phyloP scores from a whole-genome alignment of 2,329 filamentous ascomycete species.

The Aureobasidium sp. region DNA sequence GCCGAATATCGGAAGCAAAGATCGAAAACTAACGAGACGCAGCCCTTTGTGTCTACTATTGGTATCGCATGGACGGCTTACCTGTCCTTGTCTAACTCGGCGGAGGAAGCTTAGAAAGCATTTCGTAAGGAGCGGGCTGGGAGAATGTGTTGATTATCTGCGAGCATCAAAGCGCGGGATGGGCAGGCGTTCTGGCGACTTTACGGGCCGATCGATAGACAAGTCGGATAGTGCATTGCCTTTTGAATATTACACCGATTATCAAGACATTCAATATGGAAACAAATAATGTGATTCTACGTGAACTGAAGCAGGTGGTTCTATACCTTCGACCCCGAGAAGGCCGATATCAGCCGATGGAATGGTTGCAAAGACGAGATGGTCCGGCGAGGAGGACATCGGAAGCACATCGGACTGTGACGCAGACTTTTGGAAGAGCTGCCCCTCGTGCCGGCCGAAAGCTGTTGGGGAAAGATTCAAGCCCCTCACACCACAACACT shows the following conservation, averaged over 20 bases:
- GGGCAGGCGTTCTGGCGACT: slow-evolving; percentile 9
- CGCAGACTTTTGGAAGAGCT: slow-evolving; percentile 15
- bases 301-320: slow-evolving; percentile 12
- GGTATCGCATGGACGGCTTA: slow-evolving; percentile 99
- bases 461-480: slow-evolving; percentile 21
- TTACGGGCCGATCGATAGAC: slow-evolving; percentile 12
- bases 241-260: neutral
- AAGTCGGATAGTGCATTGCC: neutral
- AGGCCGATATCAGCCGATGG: neutral
- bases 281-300: neutral
- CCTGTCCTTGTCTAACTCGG: slow-evolving; percentile 89
- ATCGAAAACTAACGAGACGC: slow-evolving; percentile 23
- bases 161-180: neutral
- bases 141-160: slow-evolving; percentile 7
- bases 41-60: slow-evolving; percentile 96
- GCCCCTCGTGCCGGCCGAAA: slow-evolving; percentile 17
- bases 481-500: slow-evolving; percentile 19
- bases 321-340: neutral
- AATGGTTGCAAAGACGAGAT: neutral
- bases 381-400: neutral
- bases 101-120: slow-evolving; percentile 66
- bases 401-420: slow-evolving; percentile 17
- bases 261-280: neutral
- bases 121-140: neutral
- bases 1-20: neutral